Evolutionary conservation across 768 basidiomycete species (phyloP).

Genomic region (Termitomyces sp.): DNA sequence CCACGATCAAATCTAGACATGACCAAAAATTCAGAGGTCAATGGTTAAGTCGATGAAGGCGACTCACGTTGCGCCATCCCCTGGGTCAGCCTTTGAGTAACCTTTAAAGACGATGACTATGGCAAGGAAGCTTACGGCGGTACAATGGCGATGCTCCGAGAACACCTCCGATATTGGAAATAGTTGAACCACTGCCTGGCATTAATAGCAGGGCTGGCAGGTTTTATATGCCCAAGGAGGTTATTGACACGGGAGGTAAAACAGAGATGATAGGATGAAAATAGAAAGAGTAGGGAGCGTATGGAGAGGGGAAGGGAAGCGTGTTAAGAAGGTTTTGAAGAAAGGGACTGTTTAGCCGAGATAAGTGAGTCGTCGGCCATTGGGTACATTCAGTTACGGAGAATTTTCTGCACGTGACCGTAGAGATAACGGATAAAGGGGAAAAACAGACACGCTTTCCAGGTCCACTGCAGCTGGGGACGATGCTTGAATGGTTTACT

Average conservation of each 20-base stretch:
- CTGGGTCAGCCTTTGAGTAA: conserved; percentile 3
- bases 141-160: conserved; percentile 1
- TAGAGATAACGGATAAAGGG: conserved; percentile 11
- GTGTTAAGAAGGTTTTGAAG: conserved; percentile 6
- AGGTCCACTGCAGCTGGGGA: background rate
- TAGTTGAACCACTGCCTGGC: conserved; percentile 5
- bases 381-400: conserved; percentile 2
- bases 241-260: background rate
- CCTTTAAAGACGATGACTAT: background rate
- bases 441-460: background rate
- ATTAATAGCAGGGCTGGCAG: conserved; percentile 4
- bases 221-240: background rate
- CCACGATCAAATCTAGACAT: conserved; percentile 59
- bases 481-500: no score
- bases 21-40: background rate
- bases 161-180: conserved; percentile 1
- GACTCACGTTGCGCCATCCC: conserved; percentile 18
- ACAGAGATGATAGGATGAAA: background rate
- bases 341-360: conserved; percentile 10
- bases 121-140: conserved; percentile 11
- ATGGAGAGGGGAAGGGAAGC: background rate
- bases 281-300: conserved; percentile 1
- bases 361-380: conserved; percentile 12
- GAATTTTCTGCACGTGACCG: conserved; percentile 5
- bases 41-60: background rate